Conservation (phyloP, 768 basidiomycete genomes). For the Trametes villosa region DNA sequence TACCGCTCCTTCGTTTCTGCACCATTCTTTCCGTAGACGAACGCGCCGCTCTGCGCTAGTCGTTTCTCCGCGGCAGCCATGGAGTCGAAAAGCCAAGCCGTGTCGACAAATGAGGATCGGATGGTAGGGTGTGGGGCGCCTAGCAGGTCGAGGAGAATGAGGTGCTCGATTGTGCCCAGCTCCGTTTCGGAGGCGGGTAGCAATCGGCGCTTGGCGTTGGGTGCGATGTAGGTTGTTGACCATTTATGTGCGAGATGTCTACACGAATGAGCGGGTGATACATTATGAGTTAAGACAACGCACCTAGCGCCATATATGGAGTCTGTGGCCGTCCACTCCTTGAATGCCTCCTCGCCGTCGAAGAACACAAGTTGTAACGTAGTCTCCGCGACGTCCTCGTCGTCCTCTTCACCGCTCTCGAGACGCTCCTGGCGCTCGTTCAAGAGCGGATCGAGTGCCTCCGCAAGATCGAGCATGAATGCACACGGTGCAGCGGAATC, state of each 20-base stretch:
- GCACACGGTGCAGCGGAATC: slow-evolving; percentile 97
- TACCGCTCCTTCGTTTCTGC: slow-evolving; percentile 48
- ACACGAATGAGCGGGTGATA: slow-evolving; percentile 8
- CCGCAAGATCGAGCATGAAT: slow-evolving; percentile 91
- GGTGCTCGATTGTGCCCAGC: slow-evolving; percentile 81
- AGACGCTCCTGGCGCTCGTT: slow-evolving; percentile 59
- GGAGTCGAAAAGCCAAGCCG: slow-evolving; percentile 91
- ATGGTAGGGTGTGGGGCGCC: slow-evolving; percentile 78
- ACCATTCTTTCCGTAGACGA: slow-evolving; percentile 51
- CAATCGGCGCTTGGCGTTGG: slow-evolving; percentile 62
- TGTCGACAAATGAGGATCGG: slow-evolving; percentile 81
- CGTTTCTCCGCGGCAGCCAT: slow-evolving; percentile 73
- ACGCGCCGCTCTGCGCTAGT: slow-evolving; percentile 66
- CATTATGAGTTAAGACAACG: slow-evolving; percentile 13
- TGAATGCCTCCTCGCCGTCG: slow-evolving; percentile 97
- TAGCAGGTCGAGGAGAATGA: slow-evolving; percentile 91
- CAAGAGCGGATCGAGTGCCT: slow-evolving; percentile 75
- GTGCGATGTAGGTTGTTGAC: slow-evolving; percentile 67
- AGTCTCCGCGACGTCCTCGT: slow-evolving; percentile 78
- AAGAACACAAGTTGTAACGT: slow-evolving; percentile 94
- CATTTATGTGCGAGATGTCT: slow-evolving; percentile 92
- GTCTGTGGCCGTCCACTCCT: slow-evolving; percentile 85
- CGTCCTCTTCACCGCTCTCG: slow-evolving; percentile 62
- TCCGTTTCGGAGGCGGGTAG: slow-evolving; percentile 55
- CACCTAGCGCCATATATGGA: slow-evolving; percentile 96